These are phyloP conservation scores for Pyrenophora seminiperda DNA, from an alignment of 2,329 filamentous ascomycete genomes.

Conservation along the genomic window DNA sequence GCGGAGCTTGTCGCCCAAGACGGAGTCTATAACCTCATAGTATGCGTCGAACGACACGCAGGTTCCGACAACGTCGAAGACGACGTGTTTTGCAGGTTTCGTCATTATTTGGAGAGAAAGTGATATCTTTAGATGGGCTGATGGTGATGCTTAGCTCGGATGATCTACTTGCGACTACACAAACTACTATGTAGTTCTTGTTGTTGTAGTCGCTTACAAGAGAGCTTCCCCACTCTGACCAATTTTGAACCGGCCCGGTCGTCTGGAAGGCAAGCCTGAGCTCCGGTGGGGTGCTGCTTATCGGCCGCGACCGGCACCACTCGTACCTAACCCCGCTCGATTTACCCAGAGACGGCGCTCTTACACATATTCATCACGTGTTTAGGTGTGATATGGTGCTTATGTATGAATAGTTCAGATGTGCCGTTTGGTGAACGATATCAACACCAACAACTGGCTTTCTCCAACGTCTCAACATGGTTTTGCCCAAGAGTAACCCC, in stretches of 20 bases:
- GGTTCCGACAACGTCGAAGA: constrained; percentile 20
- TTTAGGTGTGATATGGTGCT: too few relatives aligned
- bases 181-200: too few relatives aligned
- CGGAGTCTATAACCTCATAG: constrained; percentile 15
- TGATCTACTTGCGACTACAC: too few relatives aligned
- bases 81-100: constrained; percentile 11
- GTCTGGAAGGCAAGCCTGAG: background rate
- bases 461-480: constrained; percentile 4
- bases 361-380: background rate
- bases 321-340: background rate
- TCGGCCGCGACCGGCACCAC: too few relatives aligned
- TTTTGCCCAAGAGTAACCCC: constrained; percentile 10
- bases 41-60: constrained; percentile 20
- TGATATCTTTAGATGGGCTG: background rate
- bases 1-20: constrained; percentile 14
- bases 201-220: background rate
- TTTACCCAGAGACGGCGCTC: background rate
- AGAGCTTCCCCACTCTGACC: background rate
- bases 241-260: constrained; percentile 3
- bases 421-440: background rate
- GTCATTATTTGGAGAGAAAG: constrained; percentile 1
- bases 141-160: background rate
- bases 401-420: background rate
- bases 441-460: background rate
- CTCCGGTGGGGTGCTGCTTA: too few relatives aligned